These are phyloP conservation scores for Coemansia sp. DNA, from an alignment of 192 early-diverging fungal species.

Conservation along the genomic window DNA sequence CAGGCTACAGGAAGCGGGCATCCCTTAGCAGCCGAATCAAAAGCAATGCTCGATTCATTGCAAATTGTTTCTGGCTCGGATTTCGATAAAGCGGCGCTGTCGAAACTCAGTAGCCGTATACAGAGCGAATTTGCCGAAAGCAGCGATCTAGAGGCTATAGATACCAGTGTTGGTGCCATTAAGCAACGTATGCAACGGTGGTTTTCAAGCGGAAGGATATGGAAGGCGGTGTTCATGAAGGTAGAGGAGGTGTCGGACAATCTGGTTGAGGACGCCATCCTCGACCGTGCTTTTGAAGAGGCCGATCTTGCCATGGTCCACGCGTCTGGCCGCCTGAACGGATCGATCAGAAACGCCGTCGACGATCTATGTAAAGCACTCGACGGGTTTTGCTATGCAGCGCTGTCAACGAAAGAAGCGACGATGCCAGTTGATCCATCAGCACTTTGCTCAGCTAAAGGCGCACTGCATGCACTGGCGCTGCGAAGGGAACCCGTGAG, in stretches of 20 bases:
- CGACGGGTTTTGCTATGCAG: background rate
- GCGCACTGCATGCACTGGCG: conserved; percentile 23
- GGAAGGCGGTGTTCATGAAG: conserved; percentile 39
- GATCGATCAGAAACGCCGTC: conserved; percentile 13
- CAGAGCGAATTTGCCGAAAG: conserved; percentile 28
- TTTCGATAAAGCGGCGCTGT: background rate
- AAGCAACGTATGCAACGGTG: conserved; percentile 28
- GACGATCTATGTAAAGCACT: conserved; percentile 17
- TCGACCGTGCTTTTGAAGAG: conserved; percentile 41
- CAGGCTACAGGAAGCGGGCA: background rate
- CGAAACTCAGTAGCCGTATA: conserved; percentile 25
- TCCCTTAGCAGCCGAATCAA: background rate
- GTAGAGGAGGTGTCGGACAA: conserved; percentile 37
- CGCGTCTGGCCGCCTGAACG: conserved; percentile 43
- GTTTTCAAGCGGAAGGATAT: conserved; percentile 40
- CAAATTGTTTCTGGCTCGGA: background rate
- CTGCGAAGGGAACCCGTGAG: conserved; percentile 25
- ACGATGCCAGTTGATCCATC: background rate
- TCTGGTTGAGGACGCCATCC: conserved; percentile 30
- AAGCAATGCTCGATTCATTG: background rate
- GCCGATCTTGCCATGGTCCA: conserved; percentile 48
- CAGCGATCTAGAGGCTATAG: conserved; percentile 27
- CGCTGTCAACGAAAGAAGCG: background rate
- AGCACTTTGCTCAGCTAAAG: conserved; percentile 11
- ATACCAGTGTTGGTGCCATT: conserved; percentile 29